Evolutionary conservation across 371 early-diverging fungal genomes (phyloP).

Genomic region (Mortierella sp.): DNA sequence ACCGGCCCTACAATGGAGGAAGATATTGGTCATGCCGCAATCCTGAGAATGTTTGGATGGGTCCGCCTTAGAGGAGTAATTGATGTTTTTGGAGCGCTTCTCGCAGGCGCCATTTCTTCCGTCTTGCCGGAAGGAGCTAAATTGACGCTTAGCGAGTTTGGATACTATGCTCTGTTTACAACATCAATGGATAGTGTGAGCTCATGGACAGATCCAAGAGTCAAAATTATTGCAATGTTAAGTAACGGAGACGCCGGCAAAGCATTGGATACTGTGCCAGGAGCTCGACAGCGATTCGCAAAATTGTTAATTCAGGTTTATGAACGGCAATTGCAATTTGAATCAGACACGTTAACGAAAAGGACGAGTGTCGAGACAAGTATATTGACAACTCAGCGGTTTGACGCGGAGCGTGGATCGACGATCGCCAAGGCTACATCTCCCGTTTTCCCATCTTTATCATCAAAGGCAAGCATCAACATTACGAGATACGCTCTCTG

Average conservation of each 20-base stretch:
- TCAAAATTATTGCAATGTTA: slow-evolving; percentile 46
- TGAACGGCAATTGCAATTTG: slow-evolving; percentile 38
- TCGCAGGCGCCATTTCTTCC: slow-evolving; percentile 47
- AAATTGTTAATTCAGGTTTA: slow-evolving; percentile 35
- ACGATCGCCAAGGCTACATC: background rate
- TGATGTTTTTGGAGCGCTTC: slow-evolving; percentile 48
- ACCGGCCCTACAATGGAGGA: slow-evolving; percentile 8
- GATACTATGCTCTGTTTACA: slow-evolving; percentile 53
- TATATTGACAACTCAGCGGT: slow-evolving; percentile 1
- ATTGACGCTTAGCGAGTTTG: slow-evolving; percentile 52
- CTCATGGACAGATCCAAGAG: slow-evolving; percentile 43
- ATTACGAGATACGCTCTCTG: slow-evolving; percentile 43
- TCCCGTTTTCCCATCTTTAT: background rate
- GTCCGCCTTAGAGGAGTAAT: slow-evolving; percentile 46
- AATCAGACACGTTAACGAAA: slow-evolving; percentile 25
- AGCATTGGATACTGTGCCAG: slow-evolving; percentile 25
- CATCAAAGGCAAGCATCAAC: slow-evolving; percentile 19
- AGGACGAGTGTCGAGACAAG: slow-evolving; percentile 24
- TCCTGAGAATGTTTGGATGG: slow-evolving; percentile 28
- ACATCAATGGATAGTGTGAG: slow-evolving; percentile 50
- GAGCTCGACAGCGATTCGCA: slow-evolving; percentile 25
- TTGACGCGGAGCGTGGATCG: background rate
- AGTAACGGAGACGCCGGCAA: slow-evolving; percentile 36
- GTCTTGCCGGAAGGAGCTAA: slow-evolving; percentile 35
- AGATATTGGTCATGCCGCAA: slow-evolving; percentile 25